Base-by-base conservation (phyloP, 2,329 filamentous ascomycete species). In the Monilinia polystroma region DNA sequence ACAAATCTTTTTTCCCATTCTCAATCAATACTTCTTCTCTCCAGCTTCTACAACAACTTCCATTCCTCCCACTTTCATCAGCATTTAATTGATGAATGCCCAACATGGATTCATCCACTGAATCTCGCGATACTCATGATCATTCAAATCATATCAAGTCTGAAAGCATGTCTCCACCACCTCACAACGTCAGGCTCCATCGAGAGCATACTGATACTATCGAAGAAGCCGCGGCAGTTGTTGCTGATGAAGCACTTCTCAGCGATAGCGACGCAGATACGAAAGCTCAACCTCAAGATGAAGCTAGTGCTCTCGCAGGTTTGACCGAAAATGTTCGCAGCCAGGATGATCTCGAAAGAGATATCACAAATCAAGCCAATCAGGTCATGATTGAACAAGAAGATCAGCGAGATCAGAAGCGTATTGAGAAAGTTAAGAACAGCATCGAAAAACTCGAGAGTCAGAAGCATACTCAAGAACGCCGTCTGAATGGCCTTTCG, bases 281-380 rank as follows among this genome's bases (percentile, higher is more conserved):
- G 20, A 63, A 63, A 29, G 23, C 47, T 32, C 53, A 70, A 16
- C 66, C 70, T 18, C 62, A 63, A 45, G 75, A 77, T 59, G 75
- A 77, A 71, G 75, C 74, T 35, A 71, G 67, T 66, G 72, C 72
- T 26, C 79, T 93, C 38, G 81, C 83, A 67, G 84, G 84, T 54
- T 79, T 93, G 52, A 87, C 89, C 5, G 85, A 87, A 63, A 84
- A 88, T 67, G 87, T 95, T 29, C 87, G 92, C 67, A 88, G 97
- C 73, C 94, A 98, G 77, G 89, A 93, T 79, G 93, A 97, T 68
- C 80, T 98, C 26, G 94, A 97, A 78, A 85, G 92, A 69, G 93
- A 97, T 74, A 96, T 98, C 70, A 85, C 85, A 1, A 76, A 82
- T 20, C 84, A 89, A 71, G 87, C 86, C 4, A 87, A 84, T 65